phyloP scores from a whole-genome alignment of 306 rosid genomes.

The Clitoria ternatea region DNA sequence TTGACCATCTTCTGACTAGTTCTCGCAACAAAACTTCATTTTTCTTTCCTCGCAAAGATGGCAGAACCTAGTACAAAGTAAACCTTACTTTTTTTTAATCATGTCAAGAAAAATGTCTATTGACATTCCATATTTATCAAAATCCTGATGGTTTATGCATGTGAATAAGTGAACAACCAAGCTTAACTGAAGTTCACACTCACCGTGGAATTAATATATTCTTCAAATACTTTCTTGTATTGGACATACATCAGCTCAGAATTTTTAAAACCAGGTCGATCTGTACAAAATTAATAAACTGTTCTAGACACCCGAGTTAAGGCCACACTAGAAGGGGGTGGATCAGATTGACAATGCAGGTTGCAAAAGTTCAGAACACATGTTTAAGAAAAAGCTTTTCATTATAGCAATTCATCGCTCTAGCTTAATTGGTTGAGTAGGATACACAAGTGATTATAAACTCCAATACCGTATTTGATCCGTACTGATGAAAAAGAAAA shows the following conservation, averaged over 20 bases:
- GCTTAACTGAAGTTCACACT: not conserved
- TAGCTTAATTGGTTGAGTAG: no score
- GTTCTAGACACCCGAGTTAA: constrained; percentile 37
- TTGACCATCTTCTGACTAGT: constrained; percentile 76
- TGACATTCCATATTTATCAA: not conserved
- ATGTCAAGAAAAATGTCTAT: not conserved
- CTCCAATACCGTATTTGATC: no score
- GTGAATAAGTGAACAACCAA: not conserved
- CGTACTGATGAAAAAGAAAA: no score
- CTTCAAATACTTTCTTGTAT: constrained; percentile 55
- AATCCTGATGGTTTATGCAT: not conserved
- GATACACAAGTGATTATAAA: no score
- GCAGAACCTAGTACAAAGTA: constrained; percentile 54
- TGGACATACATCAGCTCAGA: constrained; percentile 59
- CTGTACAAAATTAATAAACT: constrained; percentile 65
- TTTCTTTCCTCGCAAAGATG: constrained; percentile 66
- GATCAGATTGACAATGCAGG: no score
- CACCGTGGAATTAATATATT: constrained; percentile 56
- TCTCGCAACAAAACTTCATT: constrained; percentile 65
- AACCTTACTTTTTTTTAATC: not conserved
- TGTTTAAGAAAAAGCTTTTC: no score
- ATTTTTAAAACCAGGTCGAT: constrained; percentile 36
- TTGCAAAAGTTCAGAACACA: no score
- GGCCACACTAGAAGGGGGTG: no score
- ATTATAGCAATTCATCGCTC: no score